phyloP scores from a whole-genome alignment of 2,329 filamentous ascomycete genomes.

The Furcasterigmium furcatum region DNA sequence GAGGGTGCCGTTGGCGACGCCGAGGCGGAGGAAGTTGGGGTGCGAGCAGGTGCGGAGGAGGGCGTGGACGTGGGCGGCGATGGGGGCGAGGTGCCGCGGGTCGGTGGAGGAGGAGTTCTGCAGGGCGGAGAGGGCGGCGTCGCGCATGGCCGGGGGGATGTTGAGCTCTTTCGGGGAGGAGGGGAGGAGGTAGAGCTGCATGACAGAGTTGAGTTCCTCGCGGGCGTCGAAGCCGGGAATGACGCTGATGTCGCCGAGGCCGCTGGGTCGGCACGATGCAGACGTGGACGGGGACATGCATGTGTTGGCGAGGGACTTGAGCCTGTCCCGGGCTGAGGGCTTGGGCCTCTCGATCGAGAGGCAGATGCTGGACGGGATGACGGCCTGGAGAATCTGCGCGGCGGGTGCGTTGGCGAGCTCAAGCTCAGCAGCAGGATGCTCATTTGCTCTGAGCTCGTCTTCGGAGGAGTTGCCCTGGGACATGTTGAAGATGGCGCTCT shows the following conservation, averaged over 20 bases:
- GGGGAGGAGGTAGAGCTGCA: slow-evolving; percentile 35
- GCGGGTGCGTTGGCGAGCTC: slow-evolving; percentile 23
- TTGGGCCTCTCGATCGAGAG: slow-evolving; percentile 8
- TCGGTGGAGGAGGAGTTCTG: slow-evolving; percentile 28
- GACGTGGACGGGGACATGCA: slow-evolving; percentile 8
- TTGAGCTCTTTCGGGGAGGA: slow-evolving; percentile 43
- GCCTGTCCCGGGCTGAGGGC: slow-evolving; percentile 13
- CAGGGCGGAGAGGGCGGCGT: slow-evolving; percentile 30
- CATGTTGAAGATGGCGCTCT: background rate
- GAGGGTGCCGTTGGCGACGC: slow-evolving; percentile 48
- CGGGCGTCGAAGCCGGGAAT: slow-evolving; percentile 8
- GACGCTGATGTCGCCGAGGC: slow-evolving; percentile 1
- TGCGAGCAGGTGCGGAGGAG: slow-evolving; percentile 45
- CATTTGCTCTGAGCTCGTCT: background rate
- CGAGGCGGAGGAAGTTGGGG: slow-evolving; percentile 49
- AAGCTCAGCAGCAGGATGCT: background rate
- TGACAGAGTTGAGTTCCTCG: slow-evolving; percentile 34
- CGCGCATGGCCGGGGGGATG: slow-evolving; percentile 38
- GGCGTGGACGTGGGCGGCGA: slow-evolving; percentile 43
- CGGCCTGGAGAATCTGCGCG: slow-evolving; percentile 27
- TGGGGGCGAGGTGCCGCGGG: slow-evolving; percentile 33
- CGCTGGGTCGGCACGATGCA: slow-evolving; percentile 7
- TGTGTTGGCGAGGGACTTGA: slow-evolving; percentile 16
- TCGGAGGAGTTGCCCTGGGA: slow-evolving; percentile 6
- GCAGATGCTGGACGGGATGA: slow-evolving; percentile 24